These are phyloP conservation scores for Aegilops bicornis DNA, from an alignment of 176 grass and related monocot genomes.

Conservation along the genomic window DNA sequence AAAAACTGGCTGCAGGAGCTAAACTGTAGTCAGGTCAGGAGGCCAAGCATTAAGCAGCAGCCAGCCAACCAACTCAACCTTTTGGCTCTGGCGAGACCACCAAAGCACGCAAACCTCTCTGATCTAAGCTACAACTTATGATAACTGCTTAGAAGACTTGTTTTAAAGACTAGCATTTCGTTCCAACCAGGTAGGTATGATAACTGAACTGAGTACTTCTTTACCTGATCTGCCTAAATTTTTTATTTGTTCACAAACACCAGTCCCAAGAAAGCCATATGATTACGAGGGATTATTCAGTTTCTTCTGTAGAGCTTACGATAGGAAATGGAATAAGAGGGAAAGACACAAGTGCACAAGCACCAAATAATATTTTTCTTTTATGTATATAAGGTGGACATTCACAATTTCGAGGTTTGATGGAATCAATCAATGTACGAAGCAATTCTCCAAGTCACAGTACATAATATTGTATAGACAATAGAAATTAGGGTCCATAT, in stretches of 20 bases:
- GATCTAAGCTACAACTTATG: neutral
- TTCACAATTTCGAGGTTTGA: neutral
- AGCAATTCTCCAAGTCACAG: neutral
- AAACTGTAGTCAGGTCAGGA: neutral
- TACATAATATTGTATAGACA: neutral
- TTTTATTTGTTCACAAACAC: neutral
- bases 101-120: neutral
- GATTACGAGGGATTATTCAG: neutral
- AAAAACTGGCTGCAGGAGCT: neutral
- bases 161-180: neutral
- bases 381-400: neutral
- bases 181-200: neutral
- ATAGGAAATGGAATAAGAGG: neutral
- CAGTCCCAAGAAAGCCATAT: neutral
- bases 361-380: slow-evolving; percentile 2
- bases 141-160: neutral
- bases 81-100: neutral
- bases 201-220: neutral
- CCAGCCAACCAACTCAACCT: neutral
- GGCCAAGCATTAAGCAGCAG: neutral
- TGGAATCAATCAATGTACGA: neutral
- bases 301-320: neutral
- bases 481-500: neutral
- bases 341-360: neutral
- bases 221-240: neutral